These are phyloP conservation scores for Coemansia sp. DNA, from an alignment of 192 early-diverging fungal species.

Conservation along the genomic window DNA sequence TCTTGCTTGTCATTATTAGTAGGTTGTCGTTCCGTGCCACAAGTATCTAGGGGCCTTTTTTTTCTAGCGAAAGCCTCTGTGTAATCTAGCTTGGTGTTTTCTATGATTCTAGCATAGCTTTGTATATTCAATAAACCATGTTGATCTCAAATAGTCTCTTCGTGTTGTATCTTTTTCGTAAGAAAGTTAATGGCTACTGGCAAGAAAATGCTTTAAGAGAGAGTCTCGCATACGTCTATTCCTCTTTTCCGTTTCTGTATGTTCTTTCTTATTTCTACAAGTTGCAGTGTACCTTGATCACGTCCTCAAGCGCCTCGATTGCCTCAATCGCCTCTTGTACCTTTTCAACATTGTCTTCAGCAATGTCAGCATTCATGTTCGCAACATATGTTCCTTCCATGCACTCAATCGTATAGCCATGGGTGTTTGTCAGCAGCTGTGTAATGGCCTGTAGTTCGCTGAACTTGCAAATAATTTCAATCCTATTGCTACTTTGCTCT, in stretches of 20 bases:
- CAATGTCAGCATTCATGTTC: slow-evolving; percentile 45
- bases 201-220: no score
- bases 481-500: slow-evolving; percentile 41
- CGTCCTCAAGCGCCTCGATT: slow-evolving; percentile 66
- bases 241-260: neutral
- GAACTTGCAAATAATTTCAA: slow-evolving; percentile 63
- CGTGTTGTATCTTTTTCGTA: no score
- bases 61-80: no score
- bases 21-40: no score
- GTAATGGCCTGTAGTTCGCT: slow-evolving; percentile 55
- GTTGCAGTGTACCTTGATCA: slow-evolving; percentile 62
- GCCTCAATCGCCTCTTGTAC: slow-evolving; percentile 56
- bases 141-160: no score
- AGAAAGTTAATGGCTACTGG: no score
- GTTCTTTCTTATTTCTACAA: neutral
- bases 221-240: no score
- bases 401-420: slow-evolving; percentile 59
- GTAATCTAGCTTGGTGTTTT: no score
- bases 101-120: no score
- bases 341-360: slow-evolving; percentile 50
- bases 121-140: no score
- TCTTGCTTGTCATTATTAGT: no score
- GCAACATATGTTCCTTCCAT: slow-evolving; percentile 62
- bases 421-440: slow-evolving; percentile 35
- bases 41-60: no score